Base-by-base conservation (phyloP, 73 alveolate species). In the Tetrahymena elliotti region DNA sequence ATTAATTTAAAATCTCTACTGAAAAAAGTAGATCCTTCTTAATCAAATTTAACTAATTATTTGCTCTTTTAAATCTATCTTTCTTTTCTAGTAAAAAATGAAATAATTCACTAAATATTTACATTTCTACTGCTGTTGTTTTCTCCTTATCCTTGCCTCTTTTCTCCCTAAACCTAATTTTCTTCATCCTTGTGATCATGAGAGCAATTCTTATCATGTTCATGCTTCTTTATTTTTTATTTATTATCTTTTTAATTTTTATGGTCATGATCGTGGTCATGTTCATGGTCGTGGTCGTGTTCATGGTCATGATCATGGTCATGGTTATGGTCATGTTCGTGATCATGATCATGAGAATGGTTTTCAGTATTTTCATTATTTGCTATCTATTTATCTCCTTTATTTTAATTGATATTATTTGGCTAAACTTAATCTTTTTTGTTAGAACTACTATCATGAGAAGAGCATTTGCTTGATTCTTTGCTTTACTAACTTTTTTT, bases 111-210 rank as follows among this genome's bases (percentile, higher is more conserved):
- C 31, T 15, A 47, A 18, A 47, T 47, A 8, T 68, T 68, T 68
- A 68, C 88, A 68, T 8, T 39, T 12, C 38, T 93, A 15, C 93
- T 22, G 8, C 13, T 10, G n/a, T 94, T 24, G 22, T 35, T 35
- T 18, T 33, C 83, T 5, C 38, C 18, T n/a, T 5, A n/a, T n/a
- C 1, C 94, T 24, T 84, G 3, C 37, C 34, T 9, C 4, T 94
- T 38, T 31, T 94, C 52, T 47, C 6, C 82, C 13, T 0, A 18
- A 47, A 47, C 82, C 5, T 94, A 31, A 94, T 36, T 33, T 24
- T 94, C 83, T 20, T 88, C 96, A 36, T 93, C 41, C 35, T 40
- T 93, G 33, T 83, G 96, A 35, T 37, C 18, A 34, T 83, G 95
- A 37, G 53, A 39, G 1, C 37, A 31, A n/a, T 52, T 52, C 13